phyloP scores from a whole-genome alignment of 805 yeast genomes.

The Ogataea pignaliae region DNA sequence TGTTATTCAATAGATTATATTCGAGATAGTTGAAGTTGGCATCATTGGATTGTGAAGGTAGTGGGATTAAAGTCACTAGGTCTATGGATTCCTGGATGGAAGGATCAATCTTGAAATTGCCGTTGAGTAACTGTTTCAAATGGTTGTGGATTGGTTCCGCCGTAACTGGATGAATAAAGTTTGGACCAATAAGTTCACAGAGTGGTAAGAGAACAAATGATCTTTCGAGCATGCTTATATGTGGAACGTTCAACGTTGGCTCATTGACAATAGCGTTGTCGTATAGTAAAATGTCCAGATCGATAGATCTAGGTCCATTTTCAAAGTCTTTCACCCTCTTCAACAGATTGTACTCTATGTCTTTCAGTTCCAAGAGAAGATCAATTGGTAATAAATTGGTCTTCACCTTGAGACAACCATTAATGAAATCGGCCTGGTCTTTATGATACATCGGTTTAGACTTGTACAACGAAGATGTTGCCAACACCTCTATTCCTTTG shows the following conservation, averaged over 20 bases:
- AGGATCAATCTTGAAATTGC: conserved; percentile 19
- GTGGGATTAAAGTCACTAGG: conserved; percentile 49
- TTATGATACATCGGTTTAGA: conserved; percentile 89
- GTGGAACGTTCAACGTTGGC: conserved; percentile 71
- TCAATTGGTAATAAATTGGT: conserved; percentile 64
- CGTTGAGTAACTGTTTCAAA: conserved; percentile 38
- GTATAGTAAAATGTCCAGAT: conserved; percentile 79
- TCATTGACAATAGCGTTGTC: conserved; percentile 55
- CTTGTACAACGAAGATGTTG: conserved; percentile 75
- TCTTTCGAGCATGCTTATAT: conserved; percentile 81
- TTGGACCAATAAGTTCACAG: conserved; percentile 71
- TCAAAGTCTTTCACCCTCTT: conserved; percentile 72
- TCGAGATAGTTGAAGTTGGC: conserved; percentile 26
- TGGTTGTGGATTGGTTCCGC: conserved; percentile 77
- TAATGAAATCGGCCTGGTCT: conserved; percentile 77
- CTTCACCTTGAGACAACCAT: conserved; percentile 71
- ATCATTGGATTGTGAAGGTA: conserved; percentile 16
- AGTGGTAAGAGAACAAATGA: conserved; percentile 88
- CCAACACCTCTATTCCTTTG: conserved; percentile 41
- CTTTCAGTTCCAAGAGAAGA: conserved; percentile 55
- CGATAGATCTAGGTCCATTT: conserved; percentile 91
- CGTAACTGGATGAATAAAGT: conserved; percentile 72
- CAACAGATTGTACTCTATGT: conserved; percentile 70
- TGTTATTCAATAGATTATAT: conserved; percentile 42
- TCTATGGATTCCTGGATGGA: conserved; percentile 46